Conservation (phyloP, 2,329 filamentous ascomycete genomes). For the Monascus ruber region DNA sequence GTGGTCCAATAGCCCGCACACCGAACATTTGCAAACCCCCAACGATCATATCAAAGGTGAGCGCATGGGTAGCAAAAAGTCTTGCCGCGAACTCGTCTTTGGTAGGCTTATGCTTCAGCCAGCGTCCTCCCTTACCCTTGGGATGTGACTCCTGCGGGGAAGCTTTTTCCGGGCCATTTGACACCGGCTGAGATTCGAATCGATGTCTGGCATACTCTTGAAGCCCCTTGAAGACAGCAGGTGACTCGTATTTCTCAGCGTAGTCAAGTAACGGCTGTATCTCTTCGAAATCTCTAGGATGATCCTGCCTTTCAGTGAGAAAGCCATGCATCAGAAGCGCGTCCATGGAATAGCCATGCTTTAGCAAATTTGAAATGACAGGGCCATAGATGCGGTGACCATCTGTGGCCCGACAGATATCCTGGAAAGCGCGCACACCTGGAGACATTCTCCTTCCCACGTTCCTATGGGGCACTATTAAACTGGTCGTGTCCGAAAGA, state of each 20-base stretch:
- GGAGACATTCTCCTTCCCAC: constrained; percentile 5
- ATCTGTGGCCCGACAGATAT: constrained; percentile 29
- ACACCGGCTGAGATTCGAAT: constrained; percentile 6
- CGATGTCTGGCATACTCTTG: constrained; percentile 9
- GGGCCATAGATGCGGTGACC: constrained; percentile 33
- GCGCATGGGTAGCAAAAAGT: constrained; percentile 66
- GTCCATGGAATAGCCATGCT: constrained; percentile 22
- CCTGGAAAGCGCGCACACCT: constrained; percentile 26
- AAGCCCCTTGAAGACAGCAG: constrained; percentile 13
- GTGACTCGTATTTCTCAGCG: constrained; percentile 20
- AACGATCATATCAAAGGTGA: constrained; percentile 62
- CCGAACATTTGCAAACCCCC: constrained; percentile 59
- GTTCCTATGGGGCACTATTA: constrained; percentile 1
- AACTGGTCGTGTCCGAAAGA: constrained; percentile 8
- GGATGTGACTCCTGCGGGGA: neutral
- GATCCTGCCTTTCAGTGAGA: constrained; percentile 30
- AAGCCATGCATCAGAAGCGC: constrained; percentile 38
- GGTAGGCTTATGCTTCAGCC: constrained; percentile 34
- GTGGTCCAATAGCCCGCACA: constrained; percentile 59
- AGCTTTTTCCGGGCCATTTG: constrained; percentile 5
- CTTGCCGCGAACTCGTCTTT: constrained; percentile 65
- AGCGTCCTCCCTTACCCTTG: constrained; percentile 1
- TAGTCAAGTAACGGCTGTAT: constrained; percentile 32
- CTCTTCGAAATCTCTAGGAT: constrained; percentile 27
- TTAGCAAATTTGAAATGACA: constrained; percentile 31